Percentiles rank a stretch among this genome's conserved stretches.
Conservation (phyloP, 2,329 filamentous ascomycete species). For the Fusarium sp. region DNA sequence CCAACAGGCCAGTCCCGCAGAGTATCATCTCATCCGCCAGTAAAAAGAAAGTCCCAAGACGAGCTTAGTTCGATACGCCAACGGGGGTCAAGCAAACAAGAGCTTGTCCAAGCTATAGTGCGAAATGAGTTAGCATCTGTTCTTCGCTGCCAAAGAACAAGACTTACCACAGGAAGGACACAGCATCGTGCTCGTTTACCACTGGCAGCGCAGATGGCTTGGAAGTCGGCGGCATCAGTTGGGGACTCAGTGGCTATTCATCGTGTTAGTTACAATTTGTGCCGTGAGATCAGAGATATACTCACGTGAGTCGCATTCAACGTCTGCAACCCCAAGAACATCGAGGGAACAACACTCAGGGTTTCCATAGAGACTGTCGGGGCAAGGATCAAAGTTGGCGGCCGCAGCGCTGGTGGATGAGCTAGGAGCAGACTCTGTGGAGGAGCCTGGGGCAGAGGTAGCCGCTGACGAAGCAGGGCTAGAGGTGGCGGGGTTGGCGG, state of each 20-base stretch:
- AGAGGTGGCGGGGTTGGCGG: background rate
- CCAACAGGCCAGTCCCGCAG: accelerated
- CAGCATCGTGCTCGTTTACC: background rate
- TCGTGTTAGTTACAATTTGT: accelerated
- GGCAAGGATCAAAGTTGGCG: background rate
- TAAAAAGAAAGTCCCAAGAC: accelerated
- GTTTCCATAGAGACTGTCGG: background rate
- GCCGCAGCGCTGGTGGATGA: background rate
- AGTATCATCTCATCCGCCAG: too few species aligned
- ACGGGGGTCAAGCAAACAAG: background rate
- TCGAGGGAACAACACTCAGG: background rate
- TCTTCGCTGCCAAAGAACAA: background rate
- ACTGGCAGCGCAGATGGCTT: background rate
- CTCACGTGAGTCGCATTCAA: background rate
- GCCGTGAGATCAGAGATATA: accelerated
- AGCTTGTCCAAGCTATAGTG: background rate
- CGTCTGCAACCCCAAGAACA: background rate
- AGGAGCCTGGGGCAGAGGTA: background rate
- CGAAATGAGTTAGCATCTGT: background rate
- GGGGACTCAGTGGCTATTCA: background rate
- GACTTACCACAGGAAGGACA: background rate
- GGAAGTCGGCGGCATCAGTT: background rate
- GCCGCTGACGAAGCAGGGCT: background rate
- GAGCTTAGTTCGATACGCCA: background rate
- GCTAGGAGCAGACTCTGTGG: background rate